Evolutionary conservation across 495 filamentous ascomycete genomes (phyloP).

Genomic region (Hyaloscypha finlandica): DNA sequence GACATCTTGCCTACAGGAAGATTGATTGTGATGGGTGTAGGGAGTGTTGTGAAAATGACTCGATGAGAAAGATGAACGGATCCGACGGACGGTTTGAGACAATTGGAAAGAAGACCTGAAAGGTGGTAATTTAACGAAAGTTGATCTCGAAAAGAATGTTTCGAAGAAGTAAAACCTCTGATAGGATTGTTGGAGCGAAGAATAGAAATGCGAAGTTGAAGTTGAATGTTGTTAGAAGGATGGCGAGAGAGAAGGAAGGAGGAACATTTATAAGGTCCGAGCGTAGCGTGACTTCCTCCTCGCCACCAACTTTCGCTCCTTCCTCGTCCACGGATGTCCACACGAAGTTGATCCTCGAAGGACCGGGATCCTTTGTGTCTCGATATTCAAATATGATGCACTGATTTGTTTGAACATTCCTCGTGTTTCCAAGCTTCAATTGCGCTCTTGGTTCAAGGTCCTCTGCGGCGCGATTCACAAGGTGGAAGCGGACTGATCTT

Average conservation of each 20-base stretch:
- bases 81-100: background rate
- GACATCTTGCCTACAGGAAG: background rate
- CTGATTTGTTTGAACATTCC: background rate
- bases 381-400: background rate
- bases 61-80: background rate
- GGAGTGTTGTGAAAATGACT: background rate
- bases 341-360: background rate
- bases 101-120: background rate
- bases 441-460: background rate
- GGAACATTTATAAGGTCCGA: conserved; percentile 1
- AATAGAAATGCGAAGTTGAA: background rate
- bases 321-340: background rate
- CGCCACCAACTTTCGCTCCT: conserved; percentile 1
- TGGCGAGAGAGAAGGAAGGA: background rate
- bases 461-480: background rate
- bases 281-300: conserved; percentile 12
- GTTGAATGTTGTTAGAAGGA: background rate
- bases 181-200: background rate
- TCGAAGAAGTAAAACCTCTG: background rate
- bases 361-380: background rate
- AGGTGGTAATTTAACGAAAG: background rate
- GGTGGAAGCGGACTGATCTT: background rate
- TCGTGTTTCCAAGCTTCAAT: background rate
- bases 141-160: background rate
- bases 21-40: background rate